Evolutionary conservation across 768 basidiomycete genomes (phyloP).

Genomic region (Suillus subalutaceus): DNA sequence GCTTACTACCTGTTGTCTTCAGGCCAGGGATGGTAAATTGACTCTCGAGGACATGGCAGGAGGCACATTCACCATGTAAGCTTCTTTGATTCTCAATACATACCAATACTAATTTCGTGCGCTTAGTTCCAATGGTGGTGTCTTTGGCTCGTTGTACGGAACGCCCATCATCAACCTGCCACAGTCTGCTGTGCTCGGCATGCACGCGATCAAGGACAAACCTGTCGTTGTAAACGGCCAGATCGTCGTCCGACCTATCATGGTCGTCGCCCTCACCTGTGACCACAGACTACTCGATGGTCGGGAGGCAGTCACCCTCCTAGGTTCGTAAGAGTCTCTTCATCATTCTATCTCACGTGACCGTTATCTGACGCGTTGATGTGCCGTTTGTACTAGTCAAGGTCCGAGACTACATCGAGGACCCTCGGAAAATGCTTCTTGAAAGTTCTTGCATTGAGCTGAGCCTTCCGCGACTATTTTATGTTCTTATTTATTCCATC

Average conservation of each 20-base stretch:
- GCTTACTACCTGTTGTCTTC: neutral
- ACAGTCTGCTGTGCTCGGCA: slow-evolving; percentile 92
- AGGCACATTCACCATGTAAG: slow-evolving; percentile 96
- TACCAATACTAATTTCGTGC: neutral
- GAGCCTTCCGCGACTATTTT: neutral
- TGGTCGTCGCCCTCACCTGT: slow-evolving; percentile 93
- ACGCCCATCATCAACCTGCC: slow-evolving; percentile 99
- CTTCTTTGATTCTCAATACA: slow-evolving; percentile 12
- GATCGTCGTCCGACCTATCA: slow-evolving; percentile 96
- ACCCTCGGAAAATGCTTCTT: slow-evolving; percentile 84
- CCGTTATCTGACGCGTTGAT: slow-evolving; percentile 10
- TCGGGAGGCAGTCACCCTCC: slow-evolving; percentile 95
- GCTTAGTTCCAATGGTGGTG: slow-evolving; percentile 92
- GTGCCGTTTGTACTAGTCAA: slow-evolving; percentile 58
- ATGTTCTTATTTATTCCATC: neutral
- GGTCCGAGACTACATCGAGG: slow-evolving; percentile 92
- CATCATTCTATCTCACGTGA: neutral
- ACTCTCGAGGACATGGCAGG: slow-evolving; percentile 98
- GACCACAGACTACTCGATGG: slow-evolving; percentile 96
- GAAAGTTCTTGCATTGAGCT: slow-evolving; percentile 43
- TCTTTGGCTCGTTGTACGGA: slow-evolving; percentile 95
- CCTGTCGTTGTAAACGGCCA: slow-evolving; percentile 92
- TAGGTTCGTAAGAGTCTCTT: slow-evolving; percentile 67
- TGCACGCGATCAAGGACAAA: slow-evolving; percentile 94
- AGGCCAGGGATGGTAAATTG: slow-evolving; percentile 86